Conservation (phyloP, 164 flowering plant species). For the Chimonanthus praecox region DNA sequence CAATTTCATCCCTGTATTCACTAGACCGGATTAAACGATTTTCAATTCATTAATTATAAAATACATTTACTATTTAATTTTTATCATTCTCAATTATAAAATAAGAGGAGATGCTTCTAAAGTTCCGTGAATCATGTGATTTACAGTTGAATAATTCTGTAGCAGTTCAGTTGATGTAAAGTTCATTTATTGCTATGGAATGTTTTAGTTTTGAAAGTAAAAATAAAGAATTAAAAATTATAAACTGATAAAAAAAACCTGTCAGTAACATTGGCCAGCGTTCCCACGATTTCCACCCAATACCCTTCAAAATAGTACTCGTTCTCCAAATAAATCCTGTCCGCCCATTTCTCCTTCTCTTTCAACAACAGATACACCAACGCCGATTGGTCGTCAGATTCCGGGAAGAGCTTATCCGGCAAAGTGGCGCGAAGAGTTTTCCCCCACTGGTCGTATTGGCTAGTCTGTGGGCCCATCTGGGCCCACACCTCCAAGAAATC, state of each 20-base stretch:
- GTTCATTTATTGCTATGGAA: too few species aligned
- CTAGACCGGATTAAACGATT: too few species aligned
- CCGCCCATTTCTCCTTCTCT: constrained; percentile 48
- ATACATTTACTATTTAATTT: too few species aligned
- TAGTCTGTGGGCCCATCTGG: constrained; percentile 73
- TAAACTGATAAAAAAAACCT: neutral
- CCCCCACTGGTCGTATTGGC: constrained; percentile 65
- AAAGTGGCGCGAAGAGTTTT: constrained; percentile 28
- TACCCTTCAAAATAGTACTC: constrained; percentile 80
- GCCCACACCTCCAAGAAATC: constrained; percentile 88
- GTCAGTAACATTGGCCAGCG: constrained; percentile 32
- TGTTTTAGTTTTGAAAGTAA: too few species aligned
- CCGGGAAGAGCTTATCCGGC: constrained; percentile 59
- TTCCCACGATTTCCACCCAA: constrained; percentile 64
- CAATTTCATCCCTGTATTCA: too few species aligned
- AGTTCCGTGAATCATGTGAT: too few species aligned
- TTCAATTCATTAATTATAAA: too few species aligned
- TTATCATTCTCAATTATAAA: too few species aligned
- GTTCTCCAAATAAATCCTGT: constrained; percentile 63
- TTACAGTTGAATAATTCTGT: too few species aligned
- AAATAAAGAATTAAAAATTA: too few species aligned
- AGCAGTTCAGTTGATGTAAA: too few species aligned
- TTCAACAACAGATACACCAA: constrained; percentile 52
- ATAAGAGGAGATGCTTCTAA: too few species aligned
- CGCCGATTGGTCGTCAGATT: constrained; percentile 89